Evolutionary conservation across 2,329 filamentous ascomycete species (phyloP).

Genomic region (Colletotrichum magnum): DNA sequence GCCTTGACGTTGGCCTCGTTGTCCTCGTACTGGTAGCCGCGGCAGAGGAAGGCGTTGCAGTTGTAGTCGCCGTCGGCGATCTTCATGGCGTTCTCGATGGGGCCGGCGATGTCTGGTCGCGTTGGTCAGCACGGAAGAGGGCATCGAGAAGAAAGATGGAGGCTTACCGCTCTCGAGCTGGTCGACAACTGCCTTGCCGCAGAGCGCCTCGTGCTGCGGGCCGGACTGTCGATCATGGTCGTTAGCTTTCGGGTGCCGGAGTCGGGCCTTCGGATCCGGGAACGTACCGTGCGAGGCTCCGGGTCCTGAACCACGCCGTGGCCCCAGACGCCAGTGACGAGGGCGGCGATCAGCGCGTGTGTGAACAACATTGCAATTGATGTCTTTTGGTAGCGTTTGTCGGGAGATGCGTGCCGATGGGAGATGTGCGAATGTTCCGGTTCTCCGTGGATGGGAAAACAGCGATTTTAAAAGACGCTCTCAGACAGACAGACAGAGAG

Average conservation of each 20-base stretch:
- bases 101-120: conserved; percentile 44
- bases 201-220: conserved; percentile 43
- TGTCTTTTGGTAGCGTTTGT: neutral
- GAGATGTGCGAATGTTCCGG: neutral
- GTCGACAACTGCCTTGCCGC: conserved; percentile 43
- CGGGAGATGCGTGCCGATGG: conserved; percentile 6
- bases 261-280: neutral
- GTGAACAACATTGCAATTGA: conserved; percentile 21
- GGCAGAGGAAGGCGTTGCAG: conserved; percentile 48
- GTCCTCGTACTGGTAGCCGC: conserved; percentile 49
- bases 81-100: conserved; percentile 47
- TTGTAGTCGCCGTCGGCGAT: conserved; percentile 44
- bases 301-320: conserved; percentile 31
- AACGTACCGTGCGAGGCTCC: conserved; percentile 31
- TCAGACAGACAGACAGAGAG: too few relatives aligned
- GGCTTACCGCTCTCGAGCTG: conserved; percentile 43
- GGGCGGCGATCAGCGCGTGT: conserved; percentile 23
- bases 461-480: conserved; percentile 2
- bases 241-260: neutral
- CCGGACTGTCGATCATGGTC: conserved; percentile 40
- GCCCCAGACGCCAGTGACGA: conserved; percentile 31
- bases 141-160: neutral
- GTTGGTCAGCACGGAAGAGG: neutral
- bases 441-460: conserved; percentile 1
- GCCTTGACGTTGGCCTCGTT: conserved; percentile 46